These are phyloP conservation scores for Acanthamoeba castellanii DNA, from an alignment of 208 protist species.

Conservation along the genomic window DNA sequence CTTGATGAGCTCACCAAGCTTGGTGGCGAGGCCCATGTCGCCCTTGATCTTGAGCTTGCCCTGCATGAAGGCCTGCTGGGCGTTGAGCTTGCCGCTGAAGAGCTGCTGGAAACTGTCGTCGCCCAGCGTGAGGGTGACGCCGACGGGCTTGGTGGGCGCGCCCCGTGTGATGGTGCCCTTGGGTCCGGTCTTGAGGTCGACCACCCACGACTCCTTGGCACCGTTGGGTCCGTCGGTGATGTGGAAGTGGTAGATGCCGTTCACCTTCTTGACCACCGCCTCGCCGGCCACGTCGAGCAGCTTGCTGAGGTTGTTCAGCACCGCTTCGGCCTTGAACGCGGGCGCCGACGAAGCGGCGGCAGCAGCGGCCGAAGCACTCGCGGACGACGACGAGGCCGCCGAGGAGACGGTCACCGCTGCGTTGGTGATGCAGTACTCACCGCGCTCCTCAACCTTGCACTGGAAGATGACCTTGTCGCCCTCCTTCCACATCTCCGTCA, in stretches of 20 bases:
- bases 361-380: too few relatives aligned
- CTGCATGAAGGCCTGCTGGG: constrained; percentile 78
- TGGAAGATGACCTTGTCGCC: constrained; percentile 75
- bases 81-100: constrained; percentile 79
- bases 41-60: constrained; percentile 83
- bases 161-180: constrained; percentile 8
- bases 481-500: constrained; percentile 82
- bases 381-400: neutral
- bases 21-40: constrained; percentile 82
- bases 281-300: neutral
- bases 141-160: constrained; percentile 40
- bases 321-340: constrained; percentile 28
- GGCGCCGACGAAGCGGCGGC: neutral
- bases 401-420: constrained; percentile 74
- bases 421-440: constrained; percentile 63
- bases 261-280: constrained; percentile 69
- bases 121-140: constrained; percentile 77
- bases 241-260: constrained; percentile 80
- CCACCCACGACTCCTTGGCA: constrained; percentile 32
- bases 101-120: constrained; percentile 45
- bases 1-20: constrained; percentile 76
- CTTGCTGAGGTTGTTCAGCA: constrained; percentile 39
- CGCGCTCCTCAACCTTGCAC: constrained; percentile 72
- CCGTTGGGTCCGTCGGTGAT: constrained; percentile 39
- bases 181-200: constrained; percentile 66